Evolutionary conservation across 2,329 filamentous ascomycete species (phyloP).

Genomic region (Epichloe elymi): DNA sequence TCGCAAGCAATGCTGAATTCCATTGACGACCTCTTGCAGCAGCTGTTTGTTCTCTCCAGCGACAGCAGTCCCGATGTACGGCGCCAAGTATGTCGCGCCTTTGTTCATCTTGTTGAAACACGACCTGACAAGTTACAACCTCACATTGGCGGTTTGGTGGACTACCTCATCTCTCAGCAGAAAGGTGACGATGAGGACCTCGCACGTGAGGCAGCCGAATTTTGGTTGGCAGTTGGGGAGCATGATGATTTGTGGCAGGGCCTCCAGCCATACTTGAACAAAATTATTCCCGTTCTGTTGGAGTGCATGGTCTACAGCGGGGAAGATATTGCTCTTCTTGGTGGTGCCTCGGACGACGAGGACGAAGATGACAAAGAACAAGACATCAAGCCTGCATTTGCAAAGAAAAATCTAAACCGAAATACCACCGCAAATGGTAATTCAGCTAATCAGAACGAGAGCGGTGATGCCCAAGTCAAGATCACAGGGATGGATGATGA

Average conservation of each 20-base stretch:
- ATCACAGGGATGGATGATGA: constrained; percentile 54
- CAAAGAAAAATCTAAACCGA: constrained; percentile 51
- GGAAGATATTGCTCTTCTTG: constrained; percentile 78
- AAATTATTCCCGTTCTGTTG: constrained; percentile 81
- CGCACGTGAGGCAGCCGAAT: constrained; percentile 89
- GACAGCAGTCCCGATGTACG: constrained; percentile 74
- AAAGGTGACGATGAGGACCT: constrained; percentile 77
- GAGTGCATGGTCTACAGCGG: constrained; percentile 95
- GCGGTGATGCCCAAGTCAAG: constrained; percentile 37
- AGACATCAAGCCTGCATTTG: constrained; percentile 88
- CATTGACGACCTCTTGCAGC: constrained; percentile 68
- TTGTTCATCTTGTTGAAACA: constrained; percentile 83
- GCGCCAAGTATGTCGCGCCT: constrained; percentile 83
- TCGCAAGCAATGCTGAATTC: constrained; percentile 70
- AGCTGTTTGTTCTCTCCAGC: constrained; percentile 67
- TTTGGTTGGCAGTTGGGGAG: constrained; percentile 90
- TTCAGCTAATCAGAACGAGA: neutral
- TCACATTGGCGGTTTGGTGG: constrained; percentile 75
- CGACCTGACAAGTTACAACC: constrained; percentile 82
- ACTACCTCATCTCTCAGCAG: constrained; percentile 88
- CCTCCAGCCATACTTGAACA: constrained; percentile 63
- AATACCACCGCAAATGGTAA: constrained; percentile 42
- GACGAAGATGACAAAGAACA: constrained; percentile 81
- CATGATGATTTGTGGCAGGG: constrained; percentile 66
- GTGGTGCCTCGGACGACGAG: constrained; percentile 76